Conservation (phyloP, 2,329 filamentous ascomycete genomes). For the Phaeosphaeria sp. region DNA sequence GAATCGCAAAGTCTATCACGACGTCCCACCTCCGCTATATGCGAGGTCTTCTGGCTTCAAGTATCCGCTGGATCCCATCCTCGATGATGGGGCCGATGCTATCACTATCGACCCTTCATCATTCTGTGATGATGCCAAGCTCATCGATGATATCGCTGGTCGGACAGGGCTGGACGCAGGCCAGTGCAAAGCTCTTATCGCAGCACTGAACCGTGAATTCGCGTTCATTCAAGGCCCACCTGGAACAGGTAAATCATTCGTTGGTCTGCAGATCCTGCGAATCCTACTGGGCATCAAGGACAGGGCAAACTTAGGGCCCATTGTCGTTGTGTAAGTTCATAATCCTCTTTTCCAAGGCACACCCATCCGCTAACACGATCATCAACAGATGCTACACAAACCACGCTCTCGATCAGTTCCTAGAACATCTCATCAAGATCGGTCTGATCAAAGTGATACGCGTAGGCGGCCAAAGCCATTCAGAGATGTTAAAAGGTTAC, state of each 20-base stretch:
- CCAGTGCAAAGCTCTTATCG: constrained; percentile 60
- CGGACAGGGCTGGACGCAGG: constrained; percentile 56
- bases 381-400: constrained; percentile 55
- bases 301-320: constrained; percentile 50
- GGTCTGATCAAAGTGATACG: constrained; percentile 62
- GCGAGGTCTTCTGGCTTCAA: constrained; percentile 25
- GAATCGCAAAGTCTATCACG: not conserved
- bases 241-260: constrained; percentile 72
- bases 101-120: constrained; percentile 16
- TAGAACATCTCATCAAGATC: constrained; percentile 64
- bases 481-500: constrained; percentile 56
- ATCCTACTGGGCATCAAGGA: constrained; percentile 57
- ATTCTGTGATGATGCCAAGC: constrained; percentile 17
- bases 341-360: no score
- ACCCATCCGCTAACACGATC: no score
- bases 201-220: constrained; percentile 60
- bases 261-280: constrained; percentile 66
- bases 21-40: constrained; percentile 38
- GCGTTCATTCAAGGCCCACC: constrained; percentile 74
- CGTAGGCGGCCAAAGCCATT: constrained; percentile 66
- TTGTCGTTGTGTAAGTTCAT: constrained; percentile 51
- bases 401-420: constrained; percentile 61
- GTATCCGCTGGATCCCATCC: constrained; percentile 27
- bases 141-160: constrained; percentile 19
- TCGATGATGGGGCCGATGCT: constrained; percentile 1